Base-by-base conservation (phyloP, 331 rosid species). In the Malus hybrid region DNA sequence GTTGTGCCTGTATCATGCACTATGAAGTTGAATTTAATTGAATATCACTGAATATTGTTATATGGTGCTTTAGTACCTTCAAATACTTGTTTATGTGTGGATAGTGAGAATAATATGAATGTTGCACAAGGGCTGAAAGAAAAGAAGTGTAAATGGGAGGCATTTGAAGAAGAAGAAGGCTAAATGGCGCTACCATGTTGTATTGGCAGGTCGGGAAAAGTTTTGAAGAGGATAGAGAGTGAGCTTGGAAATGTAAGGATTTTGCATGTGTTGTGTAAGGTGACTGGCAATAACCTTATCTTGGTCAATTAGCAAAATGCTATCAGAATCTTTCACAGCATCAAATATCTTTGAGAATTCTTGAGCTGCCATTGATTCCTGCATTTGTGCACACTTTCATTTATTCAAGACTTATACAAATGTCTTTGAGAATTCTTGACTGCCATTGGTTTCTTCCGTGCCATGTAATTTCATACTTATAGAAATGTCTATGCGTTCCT, bases 241-340 rank as follows among this genome's bases (percentile, higher is more conserved):
- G 96, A 91, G 53, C 87, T 91, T 4, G 97, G 87, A 76, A 80
- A 77, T 78, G 89, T 82, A 60, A 89, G 93, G 93, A 88, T 88
- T 29, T 75, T 76, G 79, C 89, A 81, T 46, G 78, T 85, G 70
- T 79, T 46, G 67, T 89, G 86, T 71, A 88, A 88, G 93, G 93
- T 91, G 74, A 60, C 44, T 10, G 10, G 34, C 34, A 32, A 32
- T 32, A 32, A 32, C 34, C 34, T 32, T 32, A 32, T 32, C 6
- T 32, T 32, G 34, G 34, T 32, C 34, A 32, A 32, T 32, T 32
- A 32, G 34, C 34, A 5, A 32, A 32, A 32, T 32, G 34, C 34
- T 32, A 3, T 8, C 6, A 7, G 32, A 56, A 36, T 13, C 22
- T 58, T 33, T 52, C 20, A 10, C 71, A 24, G 1, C 6, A 50